phyloP scores from a whole-genome alignment of 352 stramenopile genomes.

The Phytophthora capsici region DNA sequence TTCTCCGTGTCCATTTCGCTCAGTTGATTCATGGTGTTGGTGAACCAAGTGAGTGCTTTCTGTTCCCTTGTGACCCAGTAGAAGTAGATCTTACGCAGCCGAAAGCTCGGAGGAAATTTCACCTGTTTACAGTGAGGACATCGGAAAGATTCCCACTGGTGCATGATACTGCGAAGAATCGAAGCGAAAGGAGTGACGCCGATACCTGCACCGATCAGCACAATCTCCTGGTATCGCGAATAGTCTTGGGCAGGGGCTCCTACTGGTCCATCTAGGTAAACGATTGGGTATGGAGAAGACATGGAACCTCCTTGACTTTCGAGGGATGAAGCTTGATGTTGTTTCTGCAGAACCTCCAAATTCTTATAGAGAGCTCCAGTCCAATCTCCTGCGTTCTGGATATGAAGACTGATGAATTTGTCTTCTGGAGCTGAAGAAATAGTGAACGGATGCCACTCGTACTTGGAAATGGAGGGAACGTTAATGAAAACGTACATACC shows the following conservation, averaged over 20 bases:
- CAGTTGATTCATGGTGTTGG: constrained; percentile 84
- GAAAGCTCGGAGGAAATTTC: constrained; percentile 69
- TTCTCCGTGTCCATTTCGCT: constrained; percentile 74
- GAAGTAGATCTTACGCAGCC: constrained; percentile 85
- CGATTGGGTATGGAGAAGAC: constrained; percentile 47
- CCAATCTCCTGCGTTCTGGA: constrained; percentile 76
- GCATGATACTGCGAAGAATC: constrained; percentile 72
- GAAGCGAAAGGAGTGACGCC: constrained; percentile 79
- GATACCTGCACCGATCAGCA: constrained; percentile 76
- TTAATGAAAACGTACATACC: constrained; percentile 90
- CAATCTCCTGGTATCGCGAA: constrained; percentile 58
- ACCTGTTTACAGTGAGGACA: constrained; percentile 62
- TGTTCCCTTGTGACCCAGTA: constrained; percentile 86
- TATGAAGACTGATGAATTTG: constrained; percentile 68
- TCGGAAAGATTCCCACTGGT: constrained; percentile 66
- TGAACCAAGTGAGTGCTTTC: constrained; percentile 79
- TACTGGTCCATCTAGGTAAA: constrained; percentile 69
- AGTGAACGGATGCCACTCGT: constrained; percentile 91
- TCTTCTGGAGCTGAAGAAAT: constrained; percentile 87
- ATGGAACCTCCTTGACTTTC: constrained; percentile 36
- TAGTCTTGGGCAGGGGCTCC: constrained; percentile 73
- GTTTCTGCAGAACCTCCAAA: constrained; percentile 46
- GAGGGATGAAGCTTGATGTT: constrained; percentile 26
- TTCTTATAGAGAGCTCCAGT: constrained; percentile 60
- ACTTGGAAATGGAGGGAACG: constrained; percentile 72